Percentiles rank a stretch among this genome's conserved stretches.
Evolutionary conservation across 2,329 filamentous ascomycete genomes (phyloP).

Genomic region (Mycocentrospora acerina): DNA sequence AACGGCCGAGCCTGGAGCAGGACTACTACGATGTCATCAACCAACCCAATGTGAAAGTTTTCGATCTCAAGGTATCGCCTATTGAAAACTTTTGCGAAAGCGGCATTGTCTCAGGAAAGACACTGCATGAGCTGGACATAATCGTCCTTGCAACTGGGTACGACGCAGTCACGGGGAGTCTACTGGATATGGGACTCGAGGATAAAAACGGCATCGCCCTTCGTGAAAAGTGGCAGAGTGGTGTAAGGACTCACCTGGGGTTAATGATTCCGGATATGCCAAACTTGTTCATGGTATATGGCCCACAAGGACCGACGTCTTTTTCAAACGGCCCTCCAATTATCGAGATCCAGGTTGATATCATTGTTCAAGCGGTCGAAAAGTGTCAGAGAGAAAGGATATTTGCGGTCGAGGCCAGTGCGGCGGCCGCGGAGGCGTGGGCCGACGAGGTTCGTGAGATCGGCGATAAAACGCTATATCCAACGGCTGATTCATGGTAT

Average conservation of each 20-base stretch:
- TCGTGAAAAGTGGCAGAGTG: slow-evolving; percentile 42
- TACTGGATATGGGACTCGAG: slow-evolving; percentile 37
- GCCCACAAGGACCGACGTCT: slow-evolving; percentile 47
- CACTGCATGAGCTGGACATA: slow-evolving; percentile 55
- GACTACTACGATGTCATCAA: slow-evolving; percentile 46
- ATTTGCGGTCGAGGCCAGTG: no score
- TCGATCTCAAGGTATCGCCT: slow-evolving; percentile 40
- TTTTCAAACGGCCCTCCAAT: slow-evolving; percentile 48
- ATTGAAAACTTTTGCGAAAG: slow-evolving; percentile 52
- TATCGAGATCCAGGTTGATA: no score
- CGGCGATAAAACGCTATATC: no score
- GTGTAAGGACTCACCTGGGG: slow-evolving; percentile 43
- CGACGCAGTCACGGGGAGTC: slow-evolving; percentile 41
- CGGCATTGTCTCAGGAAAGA: slow-evolving; percentile 52
- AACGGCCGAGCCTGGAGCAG: slow-evolving; percentile 40
- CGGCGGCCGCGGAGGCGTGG: no score
- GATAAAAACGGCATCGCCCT: slow-evolving; percentile 35
- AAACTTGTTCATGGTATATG: slow-evolving; percentile 46
- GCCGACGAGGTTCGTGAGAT: no score
- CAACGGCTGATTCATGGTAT: no score
- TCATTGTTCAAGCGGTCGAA: no score
- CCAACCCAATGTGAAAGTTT: slow-evolving; percentile 50
- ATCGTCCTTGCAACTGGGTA: slow-evolving; percentile 53
- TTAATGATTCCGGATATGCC: slow-evolving; percentile 42
- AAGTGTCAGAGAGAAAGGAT: no score